Evolutionary conservation across 352 stramenopile genomes (phyloP), one percentile per base, ranked within the genome.

Genomic region (Thraustochytrium striatum): DNA sequence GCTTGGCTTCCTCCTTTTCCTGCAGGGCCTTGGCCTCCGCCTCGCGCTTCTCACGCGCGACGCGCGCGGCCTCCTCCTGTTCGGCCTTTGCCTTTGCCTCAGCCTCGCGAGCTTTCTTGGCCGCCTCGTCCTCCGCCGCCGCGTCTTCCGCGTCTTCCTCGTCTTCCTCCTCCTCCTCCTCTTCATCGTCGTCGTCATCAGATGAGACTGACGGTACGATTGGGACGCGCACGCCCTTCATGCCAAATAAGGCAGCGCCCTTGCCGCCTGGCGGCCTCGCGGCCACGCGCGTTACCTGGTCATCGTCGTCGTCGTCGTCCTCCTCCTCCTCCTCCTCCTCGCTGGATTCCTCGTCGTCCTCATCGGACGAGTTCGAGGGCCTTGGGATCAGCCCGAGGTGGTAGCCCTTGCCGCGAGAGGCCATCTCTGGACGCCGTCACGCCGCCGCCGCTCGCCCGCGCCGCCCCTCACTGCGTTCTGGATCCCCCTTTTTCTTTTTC

Each of bases 381-480:
- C 53, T 38, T 19, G 25, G 59, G 35, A 70, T 33, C 35, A 70
- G 25, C 25, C n/a, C n/a, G n/a, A n/a, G n/a, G n/a, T n/a, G n/a
- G n/a, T n/a, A n/a, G n/a, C n/a, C n/a, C n/a, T n/a, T n/a, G n/a
- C n/a, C n/a, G n/a, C n/a, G n/a, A n/a, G n/a, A n/a, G n/a, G n/a
- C n/a, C n/a, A n/a, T n/a, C 38, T 55, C 41, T 70, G 35, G 59
- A 53, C 35, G 59, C 59, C 50, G 21, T 30, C 59, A 38, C 59
- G 59, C 30, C 38, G 36, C 59, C 59, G 53, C 36, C 41, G 59
- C 59, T 70, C 59, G 36, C 59, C 33, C 16, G 59, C 35, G 59
- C 53, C 39, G 39, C 5, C 59, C 59, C n/a, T n/a, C n/a, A n/a
- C n/a, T n/a, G n/a, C n/a, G n/a, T n/a, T n/a, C n/a, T n/a, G n/a